Evolutionary conservation across 257 asterid species (phyloP), one percentile per base, ranked within the genome.

Genomic region (Sherardia arvensis): DNA sequence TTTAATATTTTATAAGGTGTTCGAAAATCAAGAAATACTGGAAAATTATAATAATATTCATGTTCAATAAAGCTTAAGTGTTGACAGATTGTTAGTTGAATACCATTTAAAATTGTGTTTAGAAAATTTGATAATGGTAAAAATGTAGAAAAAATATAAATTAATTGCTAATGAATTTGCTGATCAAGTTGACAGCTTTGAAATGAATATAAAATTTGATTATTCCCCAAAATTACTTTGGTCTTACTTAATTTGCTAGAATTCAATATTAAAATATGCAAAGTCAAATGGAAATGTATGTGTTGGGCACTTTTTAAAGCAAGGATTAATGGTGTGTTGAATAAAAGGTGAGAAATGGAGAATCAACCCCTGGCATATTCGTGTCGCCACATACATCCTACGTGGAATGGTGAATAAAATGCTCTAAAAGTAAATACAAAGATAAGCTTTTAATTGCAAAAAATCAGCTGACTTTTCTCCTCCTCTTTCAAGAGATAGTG

Each of bases 371-470:
- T 61, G 8, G 8, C 74, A 45, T 26, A 18, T 49, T n/a, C 67
- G 77, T 34, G 75, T 68, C 65, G 80, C 80, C 80, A 66, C 75
- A 72, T 72, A 55, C 20, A 12, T 53, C 23, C 18, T 0, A 54
- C 23, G 62, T 53, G 61, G 61, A 57, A 7, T 28, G 22, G 2
- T 40, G 7, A 40, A 40, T 7, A n/a, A 43, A 17, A 43, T 43
- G 0, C 20, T 43, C 20, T n/a, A 43, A 43, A 43, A 43, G 51
- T 43, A 43, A 43, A 43, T 43, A 12, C 20, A 20, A n/a, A 43
- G 49, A 43, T 43, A 43, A 14, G 48, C 48, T 11, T 53, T 53
- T 20, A 25, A 21, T n/a, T n/a, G n/a, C n/a, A 30, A 53, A 1
- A 23, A 53, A 26, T 53, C 29, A 36, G 45, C 17, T 36, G 45